A percentile compares a stretch with the other conserved stretches of the same genome.
Evolutionary conservation across 768 basidiomycete species (phyloP).

Genomic region (Amanita molliuscula): DNA sequence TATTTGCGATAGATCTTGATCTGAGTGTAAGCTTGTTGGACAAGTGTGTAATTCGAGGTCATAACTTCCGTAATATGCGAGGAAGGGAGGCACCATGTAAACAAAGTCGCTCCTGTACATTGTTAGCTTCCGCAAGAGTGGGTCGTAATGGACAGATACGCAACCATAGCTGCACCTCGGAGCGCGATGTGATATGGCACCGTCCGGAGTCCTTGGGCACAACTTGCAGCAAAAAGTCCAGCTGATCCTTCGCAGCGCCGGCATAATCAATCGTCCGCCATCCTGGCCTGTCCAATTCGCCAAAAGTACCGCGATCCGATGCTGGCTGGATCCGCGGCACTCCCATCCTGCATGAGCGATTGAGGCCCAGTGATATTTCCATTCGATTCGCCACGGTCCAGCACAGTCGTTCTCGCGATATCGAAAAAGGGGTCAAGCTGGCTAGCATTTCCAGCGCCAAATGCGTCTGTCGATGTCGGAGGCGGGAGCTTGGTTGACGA

Average conservation of each 20-base stretch:
- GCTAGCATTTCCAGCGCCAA: constrained; percentile 13
- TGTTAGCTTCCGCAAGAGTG: not conserved
- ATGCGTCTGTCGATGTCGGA: constrained; percentile 19
- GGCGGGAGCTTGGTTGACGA: constrained; percentile 26
- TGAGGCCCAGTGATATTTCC: constrained; percentile 38
- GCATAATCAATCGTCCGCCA: constrained; percentile 39
- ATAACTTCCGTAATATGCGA: constrained; percentile 75
- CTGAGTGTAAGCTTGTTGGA: constrained; percentile 61
- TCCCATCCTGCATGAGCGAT: constrained; percentile 45
- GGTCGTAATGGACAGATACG: constrained; percentile 9
- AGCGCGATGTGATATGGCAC: constrained; percentile 73
- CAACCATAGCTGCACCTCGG: constrained; percentile 70
- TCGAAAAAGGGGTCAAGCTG: constrained; percentile 44
- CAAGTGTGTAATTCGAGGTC: constrained; percentile 44
- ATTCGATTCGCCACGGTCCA: constrained; percentile 31
- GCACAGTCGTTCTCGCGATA: constrained; percentile 42
- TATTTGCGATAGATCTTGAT: constrained; percentile 61
- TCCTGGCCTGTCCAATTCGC: constrained; percentile 39
- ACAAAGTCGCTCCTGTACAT: constrained; percentile 61
- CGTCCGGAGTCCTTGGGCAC: constrained; percentile 60
- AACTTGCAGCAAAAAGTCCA: constrained; percentile 45
- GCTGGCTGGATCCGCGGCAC: constrained; percentile 71
- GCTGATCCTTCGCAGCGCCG: constrained; percentile 53
- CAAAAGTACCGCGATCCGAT: constrained; percentile 58
- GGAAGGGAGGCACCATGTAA: constrained; percentile 82